Evolutionary conservation across 495 filamentous ascomycete species (phyloP), one percentile per base, ranked within the genome.

Genomic region (Hyaloscypha variabilis): DNA sequence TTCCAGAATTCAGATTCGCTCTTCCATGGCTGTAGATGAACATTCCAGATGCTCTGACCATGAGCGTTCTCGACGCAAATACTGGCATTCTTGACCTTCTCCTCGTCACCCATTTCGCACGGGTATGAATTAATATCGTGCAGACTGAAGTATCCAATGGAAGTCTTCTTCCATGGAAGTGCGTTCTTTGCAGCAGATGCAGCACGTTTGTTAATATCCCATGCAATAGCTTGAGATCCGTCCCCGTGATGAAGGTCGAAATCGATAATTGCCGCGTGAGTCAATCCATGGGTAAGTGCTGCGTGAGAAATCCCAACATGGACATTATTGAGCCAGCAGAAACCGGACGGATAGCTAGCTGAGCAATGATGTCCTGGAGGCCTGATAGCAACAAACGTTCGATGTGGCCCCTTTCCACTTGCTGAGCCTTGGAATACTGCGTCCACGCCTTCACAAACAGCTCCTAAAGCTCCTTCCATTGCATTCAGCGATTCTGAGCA

Each of bases 121-220:
- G 95, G 95, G 72, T 92, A 99, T 8, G 92, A 97, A 77, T 98
- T 97, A 77, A 99, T 97, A 74, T 99, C 95, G 74, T 99, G 95
- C 50, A 98, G 71, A 71, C 93, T 97, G 75, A 95, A 97, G 71
- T 99, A 99, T 1, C 94, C 96, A 66, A 97, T 93, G 8, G 90
- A 87, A 0, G 91, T 88, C 79, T 89, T 92, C 78, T 94, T 92
- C 76, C 88, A 87, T 34, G 79, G 76, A 0, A 89, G 77, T 6
- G 85, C 85, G 70, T 90, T 91, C 69, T 88, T 88, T n/a, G 86
- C 74, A 50, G 85, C 71, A 36, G 75, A 77, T 23, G 74, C 66
- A 55, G 84, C 79, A 68, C 88, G 82, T 42, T 82, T 81, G 71
- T 97, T 98, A 61, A 93, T 91, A 10, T 87, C 83, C 91, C 93